Evolutionary conservation across 768 basidiomycete genomes (phyloP).

Genomic region (Neoboletus brunneissimus): DNA sequence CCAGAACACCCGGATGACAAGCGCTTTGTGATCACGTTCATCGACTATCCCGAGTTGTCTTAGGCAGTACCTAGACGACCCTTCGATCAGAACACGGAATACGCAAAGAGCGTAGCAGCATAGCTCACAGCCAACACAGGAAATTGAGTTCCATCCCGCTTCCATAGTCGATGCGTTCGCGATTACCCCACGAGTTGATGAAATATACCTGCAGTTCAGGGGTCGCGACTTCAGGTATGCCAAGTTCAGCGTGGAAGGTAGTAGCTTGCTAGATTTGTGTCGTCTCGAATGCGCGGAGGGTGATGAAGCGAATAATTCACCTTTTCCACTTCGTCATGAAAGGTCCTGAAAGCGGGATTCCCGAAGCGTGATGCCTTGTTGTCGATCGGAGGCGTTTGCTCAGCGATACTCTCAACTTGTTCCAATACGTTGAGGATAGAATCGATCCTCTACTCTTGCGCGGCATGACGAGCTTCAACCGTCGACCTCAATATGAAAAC

Average conservation of each 20-base stretch:
- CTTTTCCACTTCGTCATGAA: constrained; percentile 79
- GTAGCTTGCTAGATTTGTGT: constrained; percentile 44
- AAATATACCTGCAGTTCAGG: constrained; percentile 80
- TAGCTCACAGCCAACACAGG: constrained; percentile 87
- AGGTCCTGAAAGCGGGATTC: constrained; percentile 92
- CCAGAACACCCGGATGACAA: constrained; percentile 90
- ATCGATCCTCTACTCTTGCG: constrained; percentile 51
- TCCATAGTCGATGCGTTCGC: constrained; percentile 94
- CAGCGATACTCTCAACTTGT: constrained; percentile 60
- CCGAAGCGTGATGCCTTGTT: constrained; percentile 93
- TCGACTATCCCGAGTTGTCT: constrained; percentile 63
- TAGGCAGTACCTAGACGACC: constrained; percentile 68
- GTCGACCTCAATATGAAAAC: neutral
- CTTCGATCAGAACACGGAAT: neutral
- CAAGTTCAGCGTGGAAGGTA: constrained; percentile 58
- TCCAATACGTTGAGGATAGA: constrained; percentile 65
- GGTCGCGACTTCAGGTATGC: constrained; percentile 54
- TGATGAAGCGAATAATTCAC: constrained; percentile 37
- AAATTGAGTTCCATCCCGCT: constrained; percentile 99
- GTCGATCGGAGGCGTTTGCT: constrained; percentile 78
- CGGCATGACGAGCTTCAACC: constrained; percentile 1
- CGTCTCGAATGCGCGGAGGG: neutral
- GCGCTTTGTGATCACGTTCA: constrained; percentile 63
- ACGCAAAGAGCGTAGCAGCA: neutral
- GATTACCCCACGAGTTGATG: constrained; percentile 86